Conservation (phyloP, 108 stramenopile genomes). For the Ochromonas danica region DNA sequence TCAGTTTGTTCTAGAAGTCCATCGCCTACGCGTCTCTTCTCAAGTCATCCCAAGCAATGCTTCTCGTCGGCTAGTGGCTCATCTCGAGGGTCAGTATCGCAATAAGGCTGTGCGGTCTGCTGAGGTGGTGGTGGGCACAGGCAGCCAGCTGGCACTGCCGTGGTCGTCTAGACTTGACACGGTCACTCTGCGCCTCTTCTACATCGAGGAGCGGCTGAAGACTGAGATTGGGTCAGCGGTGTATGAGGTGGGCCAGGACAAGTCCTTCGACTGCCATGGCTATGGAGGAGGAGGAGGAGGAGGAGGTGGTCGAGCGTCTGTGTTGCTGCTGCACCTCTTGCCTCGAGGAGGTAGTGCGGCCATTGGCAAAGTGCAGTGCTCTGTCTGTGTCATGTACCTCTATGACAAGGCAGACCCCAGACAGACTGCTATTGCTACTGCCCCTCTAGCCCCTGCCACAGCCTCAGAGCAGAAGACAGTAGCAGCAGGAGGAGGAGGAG, state of each 20-base stretch:
- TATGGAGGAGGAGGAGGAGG: no score
- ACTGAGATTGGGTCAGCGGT: background rate
- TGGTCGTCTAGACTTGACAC: background rate
- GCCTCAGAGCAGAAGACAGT: background rate
- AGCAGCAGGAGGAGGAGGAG: no score
- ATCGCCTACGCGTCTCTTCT: no score
- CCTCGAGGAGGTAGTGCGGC: background rate
- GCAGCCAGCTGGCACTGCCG: background rate
- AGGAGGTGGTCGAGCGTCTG: background rate
- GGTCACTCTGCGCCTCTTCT: background rate
- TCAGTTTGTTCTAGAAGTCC: no score
- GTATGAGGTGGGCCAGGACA: background rate
- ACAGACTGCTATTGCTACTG: no score
- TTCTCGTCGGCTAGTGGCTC: no score
- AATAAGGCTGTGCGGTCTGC: background rate
- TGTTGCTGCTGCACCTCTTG: background rate
- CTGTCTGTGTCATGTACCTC: background rate
- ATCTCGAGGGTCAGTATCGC: background rate
- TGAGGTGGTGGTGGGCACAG: background rate
- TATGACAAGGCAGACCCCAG: constrained; percentile 7
- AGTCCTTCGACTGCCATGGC: background rate
- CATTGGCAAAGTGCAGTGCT: background rate
- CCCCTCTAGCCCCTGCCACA: no score
- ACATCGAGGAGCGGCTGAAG: background rate
- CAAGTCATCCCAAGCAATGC: no score